A percentile compares a stretch with the other conserved stretches of the same genome.
Evolutionary conservation across 2,329 filamentous ascomycete genomes (phyloP).

Genomic region (Colletotrichum lentis): DNA sequence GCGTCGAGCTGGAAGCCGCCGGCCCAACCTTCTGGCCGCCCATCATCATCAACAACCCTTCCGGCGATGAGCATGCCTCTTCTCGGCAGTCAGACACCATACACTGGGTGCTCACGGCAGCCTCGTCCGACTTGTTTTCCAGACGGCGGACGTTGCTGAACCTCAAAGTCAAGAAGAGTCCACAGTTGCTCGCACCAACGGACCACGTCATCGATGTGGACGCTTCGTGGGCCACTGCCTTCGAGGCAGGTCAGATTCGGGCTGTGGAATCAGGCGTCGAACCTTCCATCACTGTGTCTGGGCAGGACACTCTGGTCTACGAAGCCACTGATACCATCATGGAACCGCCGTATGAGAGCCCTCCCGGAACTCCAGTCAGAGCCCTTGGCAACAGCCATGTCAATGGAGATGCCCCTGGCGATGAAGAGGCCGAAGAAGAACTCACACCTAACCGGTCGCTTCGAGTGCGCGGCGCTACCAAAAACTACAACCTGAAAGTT

Average conservation of each 20-base stretch:
- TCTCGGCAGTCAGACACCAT: conserved; percentile 38
- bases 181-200: conserved; percentile 46
- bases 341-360: conserved; percentile 39
- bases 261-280: conserved; percentile 53
- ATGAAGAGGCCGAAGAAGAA: conserved; percentile 57
- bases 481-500: conserved; percentile 67
- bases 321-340: conserved; percentile 32
- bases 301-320: conserved; percentile 35
- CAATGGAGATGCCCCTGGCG: conserved; percentile 47
- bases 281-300: conserved; percentile 54
- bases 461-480: conserved; percentile 55
- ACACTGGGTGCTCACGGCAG: conserved; percentile 53
- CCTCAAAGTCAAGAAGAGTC: conserved; percentile 49
- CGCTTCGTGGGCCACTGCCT: conserved; percentile 56
- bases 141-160: conserved; percentile 46
- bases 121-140: conserved; percentile 53
- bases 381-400: conserved; percentile 32
- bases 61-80: conserved; percentile 25
- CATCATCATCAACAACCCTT: conserved; percentile 38
- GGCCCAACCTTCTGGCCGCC: conserved; percentile 63
- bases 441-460: conserved; percentile 62
- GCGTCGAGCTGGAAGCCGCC: conserved; percentile 62
- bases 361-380: conserved; percentile 22
- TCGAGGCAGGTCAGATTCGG: conserved; percentile 45
- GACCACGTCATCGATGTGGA: conserved; percentile 60